Percentiles rank a stretch among this genome's conserved stretches.
Evolutionary conservation across 148 eudicot species (phyloP).

Genomic region (Heliosperma pusillum): DNA sequence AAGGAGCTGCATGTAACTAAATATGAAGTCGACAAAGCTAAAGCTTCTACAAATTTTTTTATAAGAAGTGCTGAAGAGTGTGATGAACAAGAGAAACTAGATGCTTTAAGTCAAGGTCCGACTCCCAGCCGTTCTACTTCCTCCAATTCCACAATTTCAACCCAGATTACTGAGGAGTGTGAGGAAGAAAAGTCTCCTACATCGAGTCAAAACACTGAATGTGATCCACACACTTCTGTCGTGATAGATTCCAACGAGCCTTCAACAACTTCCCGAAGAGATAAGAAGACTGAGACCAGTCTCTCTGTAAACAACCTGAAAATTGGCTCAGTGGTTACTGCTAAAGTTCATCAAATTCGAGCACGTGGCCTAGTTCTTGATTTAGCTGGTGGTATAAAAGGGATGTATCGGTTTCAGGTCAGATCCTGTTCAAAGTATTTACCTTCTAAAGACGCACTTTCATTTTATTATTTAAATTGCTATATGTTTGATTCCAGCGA

Average conservation of each 20-base stretch:
- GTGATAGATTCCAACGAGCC: slow-evolving; percentile 13
- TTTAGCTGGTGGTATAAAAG: slow-evolving; percentile 73
- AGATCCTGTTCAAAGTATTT: not conserved
- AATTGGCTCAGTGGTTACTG: slow-evolving; percentile 58
- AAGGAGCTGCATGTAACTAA: slow-evolving; percentile 29
- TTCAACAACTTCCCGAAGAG: slow-evolving; percentile 6
- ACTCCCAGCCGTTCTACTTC: slow-evolving; percentile 18
- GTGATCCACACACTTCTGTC: slow-evolving; percentile 18
- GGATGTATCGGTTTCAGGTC: slow-evolving; percentile 93
- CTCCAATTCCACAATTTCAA: slow-evolving; percentile 40
- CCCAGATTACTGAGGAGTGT: slow-evolving; percentile 68
- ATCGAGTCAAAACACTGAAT: slow-evolving; percentile 31
- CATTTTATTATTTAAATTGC: not conserved
- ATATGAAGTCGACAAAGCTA: slow-evolving; percentile 25
- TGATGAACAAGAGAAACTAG: slow-evolving; percentile 66
- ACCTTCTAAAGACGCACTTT: not conserved
- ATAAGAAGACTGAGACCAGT: slow-evolving; percentile 24
- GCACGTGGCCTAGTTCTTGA: slow-evolving; percentile 86
- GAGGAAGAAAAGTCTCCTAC: slow-evolving; percentile 55
- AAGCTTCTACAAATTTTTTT: slow-evolving; percentile 32
- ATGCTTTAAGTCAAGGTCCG: slow-evolving; percentile 20
- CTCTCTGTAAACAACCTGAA: slow-evolving; percentile 50
- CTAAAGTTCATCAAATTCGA: slow-evolving; percentile 81
- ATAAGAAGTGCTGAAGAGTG: slow-evolving; percentile 78
- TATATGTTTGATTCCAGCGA: not conserved